Conservation (phyloP, 768 basidiomycete species). For the Hygrocybe coccinea region DNA sequence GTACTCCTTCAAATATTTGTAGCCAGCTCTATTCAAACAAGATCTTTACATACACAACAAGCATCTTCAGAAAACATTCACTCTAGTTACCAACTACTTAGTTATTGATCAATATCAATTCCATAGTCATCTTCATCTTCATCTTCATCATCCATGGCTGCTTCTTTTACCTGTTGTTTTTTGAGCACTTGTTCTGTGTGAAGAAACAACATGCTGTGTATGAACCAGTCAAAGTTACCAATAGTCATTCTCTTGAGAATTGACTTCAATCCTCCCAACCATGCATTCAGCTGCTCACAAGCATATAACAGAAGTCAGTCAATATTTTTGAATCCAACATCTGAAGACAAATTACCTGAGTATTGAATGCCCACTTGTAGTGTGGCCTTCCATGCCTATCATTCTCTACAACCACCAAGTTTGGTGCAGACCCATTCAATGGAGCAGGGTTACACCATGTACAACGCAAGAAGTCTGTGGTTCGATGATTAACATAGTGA, state of each 20-base stretch:
- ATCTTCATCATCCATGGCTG: background rate
- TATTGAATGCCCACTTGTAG: slow-evolving; percentile 14
- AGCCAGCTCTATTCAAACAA: too few relatives aligned
- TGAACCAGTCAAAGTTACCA: too few relatives aligned
- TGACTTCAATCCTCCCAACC: too few relatives aligned
- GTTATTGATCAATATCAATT: too few relatives aligned
- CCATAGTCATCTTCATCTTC: too few relatives aligned
- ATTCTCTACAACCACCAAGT: slow-evolving; percentile 21
- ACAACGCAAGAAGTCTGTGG: background rate
- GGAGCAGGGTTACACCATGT: slow-evolving; percentile 9
- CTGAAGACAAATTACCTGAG: background rate
- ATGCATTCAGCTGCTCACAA: slow-evolving; percentile 30
- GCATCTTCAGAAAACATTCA: too few relatives aligned
- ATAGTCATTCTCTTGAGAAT: too few relatives aligned
- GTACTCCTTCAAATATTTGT: too few relatives aligned
- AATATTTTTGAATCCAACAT: background rate
- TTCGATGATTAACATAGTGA: too few relatives aligned
- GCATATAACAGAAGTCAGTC: slow-evolving; percentile 15
- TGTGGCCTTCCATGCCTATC: slow-evolving; percentile 19
- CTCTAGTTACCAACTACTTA: too few relatives aligned
- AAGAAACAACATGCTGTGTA: too few relatives aligned
- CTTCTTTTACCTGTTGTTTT: background rate
- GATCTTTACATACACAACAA: too few relatives aligned
- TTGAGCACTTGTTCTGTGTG: background rate
- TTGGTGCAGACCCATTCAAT: slow-evolving; percentile 27